Evolutionary conservation across 352 stramenopile genomes (phyloP).

Genomic region (Globisporangium spiculum): DNA sequence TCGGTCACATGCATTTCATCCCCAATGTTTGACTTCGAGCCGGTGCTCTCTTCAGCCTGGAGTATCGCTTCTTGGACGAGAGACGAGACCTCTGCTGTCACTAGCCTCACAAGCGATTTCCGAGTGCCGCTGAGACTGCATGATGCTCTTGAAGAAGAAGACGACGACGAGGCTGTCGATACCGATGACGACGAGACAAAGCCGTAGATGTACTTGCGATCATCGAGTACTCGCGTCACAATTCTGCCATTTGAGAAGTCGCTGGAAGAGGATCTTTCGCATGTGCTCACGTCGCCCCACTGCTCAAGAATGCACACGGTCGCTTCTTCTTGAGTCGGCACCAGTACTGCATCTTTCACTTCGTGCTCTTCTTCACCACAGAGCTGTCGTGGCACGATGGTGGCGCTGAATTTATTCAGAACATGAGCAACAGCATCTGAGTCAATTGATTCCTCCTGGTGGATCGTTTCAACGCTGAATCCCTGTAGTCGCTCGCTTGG

Average conservation of each 20-base stretch:
- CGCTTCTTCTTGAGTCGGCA: background rate
- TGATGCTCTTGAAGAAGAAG: background rate
- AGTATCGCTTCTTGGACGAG: background rate
- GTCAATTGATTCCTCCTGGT: background rate
- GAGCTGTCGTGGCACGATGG: background rate
- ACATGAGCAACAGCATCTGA: background rate
- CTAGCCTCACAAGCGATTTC: background rate
- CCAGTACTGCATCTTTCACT: background rate
- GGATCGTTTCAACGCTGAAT: background rate
- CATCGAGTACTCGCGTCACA: background rate
- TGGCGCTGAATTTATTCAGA: background rate
- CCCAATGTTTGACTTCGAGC: background rate
- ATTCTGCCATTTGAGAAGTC: background rate
- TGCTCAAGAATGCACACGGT: slow-evolving; percentile 2
- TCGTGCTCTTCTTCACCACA: background rate
- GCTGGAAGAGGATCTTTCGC: background rate
- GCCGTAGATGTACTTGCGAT: background rate
- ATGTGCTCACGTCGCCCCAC: background rate
- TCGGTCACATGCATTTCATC: background rate
- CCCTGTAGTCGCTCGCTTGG: background rate
- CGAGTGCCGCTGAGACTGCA: background rate
- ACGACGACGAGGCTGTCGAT: background rate
- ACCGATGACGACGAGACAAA: background rate
- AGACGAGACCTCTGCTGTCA: background rate
- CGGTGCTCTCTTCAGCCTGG: background rate